These are phyloP conservation scores for Ceratocystis papillata DNA, from an alignment of 2,329 filamentous ascomycete species.

Conservation along the genomic window DNA sequence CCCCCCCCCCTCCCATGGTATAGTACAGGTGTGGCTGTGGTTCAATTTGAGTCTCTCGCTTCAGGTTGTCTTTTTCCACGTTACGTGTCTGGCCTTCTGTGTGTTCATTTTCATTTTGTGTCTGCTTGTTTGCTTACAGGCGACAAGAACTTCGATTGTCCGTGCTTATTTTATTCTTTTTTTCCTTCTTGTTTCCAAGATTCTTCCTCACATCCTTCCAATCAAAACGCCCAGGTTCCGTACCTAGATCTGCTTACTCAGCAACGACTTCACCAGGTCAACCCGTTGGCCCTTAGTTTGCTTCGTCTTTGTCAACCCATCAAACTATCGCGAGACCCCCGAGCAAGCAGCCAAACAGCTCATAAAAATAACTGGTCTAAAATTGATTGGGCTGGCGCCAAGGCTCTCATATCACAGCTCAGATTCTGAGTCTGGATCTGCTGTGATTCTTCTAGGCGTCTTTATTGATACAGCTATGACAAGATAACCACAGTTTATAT, in stretches of 20 bases:
- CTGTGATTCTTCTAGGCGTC: neutral
- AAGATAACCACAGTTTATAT: neutral
- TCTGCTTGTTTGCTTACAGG: neutral
- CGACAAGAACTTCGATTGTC: neutral
- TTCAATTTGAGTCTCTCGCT: conserved; percentile 4
- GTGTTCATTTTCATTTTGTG: neutral
- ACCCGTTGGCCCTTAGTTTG: too few relatives aligned
- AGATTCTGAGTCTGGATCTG: conserved; percentile 7
- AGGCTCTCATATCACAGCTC: neutral
- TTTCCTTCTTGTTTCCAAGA: neutral
- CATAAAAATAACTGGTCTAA: too few relatives aligned
- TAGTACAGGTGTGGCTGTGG: neutral
- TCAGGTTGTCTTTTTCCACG: neutral
- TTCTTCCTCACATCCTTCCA: neutral
- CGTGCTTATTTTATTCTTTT: conserved; percentile 3
- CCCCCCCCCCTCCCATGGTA: neutral
- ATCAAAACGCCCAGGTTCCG: neutral
- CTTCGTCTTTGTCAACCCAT: too few relatives aligned
- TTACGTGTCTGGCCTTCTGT: conserved; percentile 8
- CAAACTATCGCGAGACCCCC: neutral
- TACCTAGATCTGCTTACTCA: too few relatives aligned
- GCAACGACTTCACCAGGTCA: too few relatives aligned
- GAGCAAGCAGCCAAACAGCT: neutral
- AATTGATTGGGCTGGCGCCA: neutral
- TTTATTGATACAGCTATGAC: conserved; percentile 4